phyloP scores from a whole-genome alignment of 805 yeast genomes.

The Wickerhamomyces bovis region DNA sequence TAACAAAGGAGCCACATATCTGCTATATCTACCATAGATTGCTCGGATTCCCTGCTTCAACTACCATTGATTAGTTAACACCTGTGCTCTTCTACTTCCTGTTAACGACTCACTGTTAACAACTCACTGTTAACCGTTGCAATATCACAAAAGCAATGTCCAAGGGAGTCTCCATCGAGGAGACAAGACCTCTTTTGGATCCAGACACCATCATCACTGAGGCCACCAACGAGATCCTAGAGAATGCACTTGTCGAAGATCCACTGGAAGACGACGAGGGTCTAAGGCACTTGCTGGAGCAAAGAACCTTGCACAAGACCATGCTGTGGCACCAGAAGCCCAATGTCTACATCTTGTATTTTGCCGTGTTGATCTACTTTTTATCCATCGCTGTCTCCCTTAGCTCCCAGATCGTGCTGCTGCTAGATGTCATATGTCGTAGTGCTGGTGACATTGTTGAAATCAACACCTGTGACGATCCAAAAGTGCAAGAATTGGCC shows the following conservation, averaged over 20 bases:
- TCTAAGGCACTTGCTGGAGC: conserved; percentile 44
- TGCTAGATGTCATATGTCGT: conserved; percentile 24
- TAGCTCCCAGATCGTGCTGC: conserved; percentile 32
- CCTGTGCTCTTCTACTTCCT: no score
- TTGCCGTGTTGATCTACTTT: conserved; percentile 36
- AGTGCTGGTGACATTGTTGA: conserved; percentile 28
- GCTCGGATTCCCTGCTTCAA: no score
- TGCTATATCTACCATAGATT: no score
- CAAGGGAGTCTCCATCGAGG: neutral
- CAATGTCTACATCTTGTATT: conserved; percentile 42
- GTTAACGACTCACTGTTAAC: no score
- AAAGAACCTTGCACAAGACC: conserved; percentile 35
- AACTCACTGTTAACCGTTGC: no score
- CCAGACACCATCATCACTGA: neutral
- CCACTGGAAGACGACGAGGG: conserved; percentile 33
- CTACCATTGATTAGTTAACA: no score
- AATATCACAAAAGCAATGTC: no score
- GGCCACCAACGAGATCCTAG: neutral
- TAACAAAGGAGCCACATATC: no score
- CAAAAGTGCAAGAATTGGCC: conserved; percentile 35
- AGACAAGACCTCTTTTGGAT: neutral
- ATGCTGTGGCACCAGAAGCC: conserved; percentile 55
- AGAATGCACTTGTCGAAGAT: conserved; percentile 22
- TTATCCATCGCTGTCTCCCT: conserved; percentile 34
- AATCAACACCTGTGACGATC: conserved; percentile 29